Evolutionary conservation across 106 monocot genomes (phyloP).

Genomic region (Acanthochlamys bracteata): DNA sequence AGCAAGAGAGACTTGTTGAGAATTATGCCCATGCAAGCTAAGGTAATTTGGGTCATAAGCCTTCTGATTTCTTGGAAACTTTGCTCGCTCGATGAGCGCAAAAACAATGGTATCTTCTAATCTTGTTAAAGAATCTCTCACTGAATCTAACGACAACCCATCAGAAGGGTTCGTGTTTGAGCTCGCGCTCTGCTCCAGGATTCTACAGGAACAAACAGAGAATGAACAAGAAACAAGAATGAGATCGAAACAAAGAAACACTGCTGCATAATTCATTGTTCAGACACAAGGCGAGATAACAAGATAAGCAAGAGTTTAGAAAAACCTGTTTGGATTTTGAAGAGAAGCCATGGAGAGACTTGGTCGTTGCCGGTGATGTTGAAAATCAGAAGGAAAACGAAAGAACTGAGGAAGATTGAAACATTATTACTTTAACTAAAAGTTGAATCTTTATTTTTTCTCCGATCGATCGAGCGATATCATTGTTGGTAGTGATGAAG

Average conservation of each 20-base stretch:
- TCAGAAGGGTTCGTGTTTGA: neutral
- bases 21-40: neutral
- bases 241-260: neutral
- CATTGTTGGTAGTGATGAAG: no score
- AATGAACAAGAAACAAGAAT: neutral
- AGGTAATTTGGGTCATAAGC: constrained; percentile 33
- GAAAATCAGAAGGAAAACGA: no score
- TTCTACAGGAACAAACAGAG: neutral
- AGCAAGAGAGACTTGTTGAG: constrained; percentile 21
- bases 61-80: constrained; percentile 34
- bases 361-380: no score
- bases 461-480: no score
- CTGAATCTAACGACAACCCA: constrained; percentile 29
- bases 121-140: constrained; percentile 59
- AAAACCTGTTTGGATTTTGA: neutral
- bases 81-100: constrained; percentile 63
- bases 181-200: neutral
- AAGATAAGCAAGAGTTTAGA: no score
- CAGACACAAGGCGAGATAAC: neutral
- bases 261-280: no score
- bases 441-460: no score
- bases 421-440: no score
- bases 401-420: no score
- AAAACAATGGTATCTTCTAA: constrained; percentile 89
- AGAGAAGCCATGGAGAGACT: constrained; percentile 1